Conservation (phyloP, 2,329 filamentous ascomycete genomes). For the Colletotrichum horii region DNA sequence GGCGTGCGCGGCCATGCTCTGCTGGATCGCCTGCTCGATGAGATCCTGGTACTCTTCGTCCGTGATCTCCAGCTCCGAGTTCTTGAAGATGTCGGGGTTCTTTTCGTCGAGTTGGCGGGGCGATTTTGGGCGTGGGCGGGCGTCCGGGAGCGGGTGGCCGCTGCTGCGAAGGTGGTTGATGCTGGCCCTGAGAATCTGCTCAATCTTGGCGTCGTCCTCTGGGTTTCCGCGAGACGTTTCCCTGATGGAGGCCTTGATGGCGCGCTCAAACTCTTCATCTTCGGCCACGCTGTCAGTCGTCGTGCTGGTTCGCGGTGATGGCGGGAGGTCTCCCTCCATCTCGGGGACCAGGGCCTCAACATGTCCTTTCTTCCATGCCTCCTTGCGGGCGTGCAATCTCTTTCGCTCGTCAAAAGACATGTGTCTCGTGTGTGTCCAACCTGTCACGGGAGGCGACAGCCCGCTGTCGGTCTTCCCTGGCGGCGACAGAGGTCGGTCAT, state of each 20-base stretch:
- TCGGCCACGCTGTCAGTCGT: constrained; percentile 30
- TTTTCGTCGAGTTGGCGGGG: constrained; percentile 2
- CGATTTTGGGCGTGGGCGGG: background rate
- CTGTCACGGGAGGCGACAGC: constrained; percentile 38
- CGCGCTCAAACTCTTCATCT: constrained; percentile 71
- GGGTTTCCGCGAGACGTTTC: constrained; percentile 74
- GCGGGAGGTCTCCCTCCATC: constrained; percentile 21
- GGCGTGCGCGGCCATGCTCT: constrained; percentile 46
- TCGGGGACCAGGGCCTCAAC: constrained; percentile 25
- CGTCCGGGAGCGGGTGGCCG: constrained; percentile 19
- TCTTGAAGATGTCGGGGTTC: constrained; percentile 16
- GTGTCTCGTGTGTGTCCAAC: constrained; percentile 55
- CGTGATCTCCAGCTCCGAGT: constrained; percentile 45
- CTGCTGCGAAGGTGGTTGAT: constrained; percentile 57
- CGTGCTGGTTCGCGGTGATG: constrained; percentile 23
- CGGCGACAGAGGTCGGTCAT: constrained; percentile 26
- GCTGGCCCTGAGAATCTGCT: constrained; percentile 76
- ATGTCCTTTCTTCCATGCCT: constrained; percentile 43
- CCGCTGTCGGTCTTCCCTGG: background rate
- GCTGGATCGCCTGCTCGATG: constrained; percentile 60
- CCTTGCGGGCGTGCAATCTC: constrained; percentile 53
- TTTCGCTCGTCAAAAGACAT: constrained; percentile 57
- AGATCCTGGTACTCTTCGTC: constrained; percentile 64
- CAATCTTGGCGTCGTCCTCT: constrained; percentile 73
- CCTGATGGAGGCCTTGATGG: constrained; percentile 72